Base-by-base conservation (phyloP, 2,329 filamentous ascomycete genomes). In the Corinectria fuckeliana region DNA sequence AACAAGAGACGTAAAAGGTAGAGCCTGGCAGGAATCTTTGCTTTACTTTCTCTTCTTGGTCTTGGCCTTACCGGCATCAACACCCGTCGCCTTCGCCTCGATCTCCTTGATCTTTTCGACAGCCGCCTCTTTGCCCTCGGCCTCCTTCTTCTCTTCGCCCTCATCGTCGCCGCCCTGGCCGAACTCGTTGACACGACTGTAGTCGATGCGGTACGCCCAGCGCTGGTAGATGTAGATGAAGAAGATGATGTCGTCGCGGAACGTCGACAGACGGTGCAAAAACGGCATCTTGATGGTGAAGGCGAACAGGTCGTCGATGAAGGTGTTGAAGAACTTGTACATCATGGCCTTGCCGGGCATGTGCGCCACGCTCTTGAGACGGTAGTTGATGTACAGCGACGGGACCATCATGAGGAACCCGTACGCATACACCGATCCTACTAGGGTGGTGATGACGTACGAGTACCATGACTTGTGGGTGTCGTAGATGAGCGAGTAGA, bases 201-300 rank as follows among this genome's bases (percentile, higher is more conserved):
- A 95, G 76, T 99, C 95, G 62, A 95, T 84, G 79, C 90, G 92
- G 82, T 99, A 99, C 54, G 90, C 90, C 85, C 88, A 99, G 61
- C 89, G 87, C 80, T 99, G 95, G 78, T 99, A 99, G 4, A 99
- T 70, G 79, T 97, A 99, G 59, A 99, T 84, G 75, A 99, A 99
- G 84, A 99, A 99, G 74, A 99, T 98, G 66, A 99, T 84, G 72
- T 99, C 95, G 75, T 99, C 95, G 61, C 95, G 85, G 64, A 99
- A 85, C 0, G 95, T 98, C 1, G 95, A 93, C 50, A 99, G 82
- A 14, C 95, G 88, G 77, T 99, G 95, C 50, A 99, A 83, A 63
- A 93, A 87, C 1, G 95, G 95, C 95, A 99, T 99, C 81, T 98
- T 98, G 81, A 99, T 97, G 36, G 95, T 99, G 72, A 98, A 99